A percentile compares a stretch with the other conserved stretches of the same genome.
Evolutionary conservation across 495 filamentous ascomycete species (phyloP).

Genomic region (Cercophora sp.): DNA sequence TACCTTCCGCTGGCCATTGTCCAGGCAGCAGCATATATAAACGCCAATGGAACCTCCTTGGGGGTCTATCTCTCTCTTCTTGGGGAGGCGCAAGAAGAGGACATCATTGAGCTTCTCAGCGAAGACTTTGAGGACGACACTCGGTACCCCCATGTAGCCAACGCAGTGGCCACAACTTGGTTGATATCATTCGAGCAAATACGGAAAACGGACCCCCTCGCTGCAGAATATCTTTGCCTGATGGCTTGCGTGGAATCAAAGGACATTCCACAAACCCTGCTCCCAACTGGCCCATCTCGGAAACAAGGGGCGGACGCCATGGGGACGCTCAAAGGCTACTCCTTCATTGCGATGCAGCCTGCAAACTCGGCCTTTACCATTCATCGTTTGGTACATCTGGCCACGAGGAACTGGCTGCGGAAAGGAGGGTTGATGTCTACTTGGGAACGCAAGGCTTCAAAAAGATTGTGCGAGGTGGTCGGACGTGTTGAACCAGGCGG

Average conservation of each 20-base stretch:
- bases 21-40: slow-evolving; percentile 46
- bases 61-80: slow-evolving; percentile 28
- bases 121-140: slow-evolving; percentile 14
- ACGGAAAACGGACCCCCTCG: slow-evolving; percentile 25
- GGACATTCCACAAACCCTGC: slow-evolving; percentile 34
- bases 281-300: not conserved
- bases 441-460: not conserved
- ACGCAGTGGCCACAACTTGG: slow-evolving; percentile 32
- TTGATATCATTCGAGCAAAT: slow-evolving; percentile 38
- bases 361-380: not conserved
- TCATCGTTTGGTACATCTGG: not conserved
- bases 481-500: not conserved
- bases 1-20: slow-evolving; percentile 44
- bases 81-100: slow-evolving; percentile 12
- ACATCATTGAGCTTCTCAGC: slow-evolving; percentile 21
- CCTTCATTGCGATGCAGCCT: not conserved
- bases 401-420: not conserved
- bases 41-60: slow-evolving; percentile 24
- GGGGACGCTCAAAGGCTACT: not conserved
- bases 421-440: not conserved
- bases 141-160: slow-evolving; percentile 22
- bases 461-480: not conserved
- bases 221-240: slow-evolving; percentile 37
- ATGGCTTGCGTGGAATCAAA: slow-evolving; percentile 38
- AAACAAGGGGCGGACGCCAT: not conserved